phyloP scores from a whole-genome alignment of 164 flowering plant species.

The Buxus sempervirens region DNA sequence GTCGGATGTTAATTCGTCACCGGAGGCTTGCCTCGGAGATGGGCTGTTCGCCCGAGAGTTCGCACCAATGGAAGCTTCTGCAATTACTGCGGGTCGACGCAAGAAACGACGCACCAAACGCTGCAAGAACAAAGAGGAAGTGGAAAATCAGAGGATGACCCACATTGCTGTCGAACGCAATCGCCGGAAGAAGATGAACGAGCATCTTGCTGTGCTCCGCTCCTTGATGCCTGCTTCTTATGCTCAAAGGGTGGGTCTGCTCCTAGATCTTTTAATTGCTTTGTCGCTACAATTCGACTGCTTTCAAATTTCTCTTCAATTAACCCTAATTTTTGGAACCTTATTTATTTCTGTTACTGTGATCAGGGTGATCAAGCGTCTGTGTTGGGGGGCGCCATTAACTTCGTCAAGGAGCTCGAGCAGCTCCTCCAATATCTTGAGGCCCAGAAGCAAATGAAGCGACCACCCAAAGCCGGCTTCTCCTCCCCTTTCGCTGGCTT shows the following conservation, averaged over 20 bases:
- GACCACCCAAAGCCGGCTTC: neutral
- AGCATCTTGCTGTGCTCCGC: constrained; percentile 41
- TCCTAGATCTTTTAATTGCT: neutral
- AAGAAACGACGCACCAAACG: constrained; percentile 31
- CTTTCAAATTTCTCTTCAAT: no score
- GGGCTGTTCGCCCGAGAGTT: neutral
- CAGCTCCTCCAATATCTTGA: constrained; percentile 28
- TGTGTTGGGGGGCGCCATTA: constrained; percentile 41
- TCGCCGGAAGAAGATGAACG: constrained; percentile 50
- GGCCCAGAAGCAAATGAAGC: constrained; percentile 9
- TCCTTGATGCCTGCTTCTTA: constrained; percentile 45
- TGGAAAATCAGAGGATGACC: constrained; percentile 51
- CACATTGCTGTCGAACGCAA: constrained; percentile 58
- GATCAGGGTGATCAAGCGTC: constrained; percentile 47
- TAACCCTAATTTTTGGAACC: no score
- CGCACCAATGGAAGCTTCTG: neutral
- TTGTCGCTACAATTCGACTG: no score
- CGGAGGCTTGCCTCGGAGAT: neutral
- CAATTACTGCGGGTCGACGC: neutral
- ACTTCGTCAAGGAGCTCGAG: constrained; percentile 49
- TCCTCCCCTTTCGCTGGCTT: constrained; percentile 30
- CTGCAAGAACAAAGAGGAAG: constrained; percentile 37
- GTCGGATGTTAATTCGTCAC: no score
- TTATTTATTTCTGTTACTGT: neutral
- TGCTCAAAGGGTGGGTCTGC: constrained; percentile 46